phyloP scores from a whole-genome alignment of 192 early-diverging fungal species.

The Entophlyctis luteolus region DNA sequence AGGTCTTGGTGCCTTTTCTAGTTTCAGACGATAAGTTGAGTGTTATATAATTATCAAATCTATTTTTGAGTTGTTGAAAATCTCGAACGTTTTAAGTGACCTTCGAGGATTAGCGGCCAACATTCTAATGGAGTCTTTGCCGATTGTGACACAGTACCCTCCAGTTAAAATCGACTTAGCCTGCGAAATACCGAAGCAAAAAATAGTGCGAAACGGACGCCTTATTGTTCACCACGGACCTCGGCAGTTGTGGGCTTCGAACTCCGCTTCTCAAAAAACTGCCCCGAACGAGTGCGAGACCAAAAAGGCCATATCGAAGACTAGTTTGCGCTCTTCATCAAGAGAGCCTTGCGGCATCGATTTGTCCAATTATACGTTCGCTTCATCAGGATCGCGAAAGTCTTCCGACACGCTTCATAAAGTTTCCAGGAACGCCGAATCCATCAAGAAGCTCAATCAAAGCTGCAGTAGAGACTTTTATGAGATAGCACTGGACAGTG shows the following conservation, averaged over 20 bases:
- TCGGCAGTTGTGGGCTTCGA: background rate
- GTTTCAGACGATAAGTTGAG: constrained; percentile 8
- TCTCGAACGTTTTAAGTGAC: background rate
- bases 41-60: background rate
- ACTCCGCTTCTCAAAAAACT: background rate
- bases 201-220: constrained; percentile 3
- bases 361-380: background rate
- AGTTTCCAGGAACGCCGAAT: background rate
- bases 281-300: background rate
- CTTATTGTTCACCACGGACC: constrained; percentile 12
- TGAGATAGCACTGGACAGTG: no score
- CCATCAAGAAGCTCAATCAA: no score
- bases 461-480: no score
- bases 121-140: background rate
- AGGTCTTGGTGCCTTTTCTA: constrained; percentile 20
- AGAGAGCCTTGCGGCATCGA: background rate
- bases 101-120: background rate
- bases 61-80: background rate
- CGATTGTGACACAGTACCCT: constrained; percentile 12
- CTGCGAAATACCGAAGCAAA: background rate
- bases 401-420: background rate
- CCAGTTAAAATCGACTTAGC: background rate
- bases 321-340: background rate
- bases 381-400: background rate
- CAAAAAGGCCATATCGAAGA: background rate